Percentiles rank a stretch among this genome's conserved stretches.
Conservation (phyloP, 345 rosid species). For the Raphanus sativus region DNA sequence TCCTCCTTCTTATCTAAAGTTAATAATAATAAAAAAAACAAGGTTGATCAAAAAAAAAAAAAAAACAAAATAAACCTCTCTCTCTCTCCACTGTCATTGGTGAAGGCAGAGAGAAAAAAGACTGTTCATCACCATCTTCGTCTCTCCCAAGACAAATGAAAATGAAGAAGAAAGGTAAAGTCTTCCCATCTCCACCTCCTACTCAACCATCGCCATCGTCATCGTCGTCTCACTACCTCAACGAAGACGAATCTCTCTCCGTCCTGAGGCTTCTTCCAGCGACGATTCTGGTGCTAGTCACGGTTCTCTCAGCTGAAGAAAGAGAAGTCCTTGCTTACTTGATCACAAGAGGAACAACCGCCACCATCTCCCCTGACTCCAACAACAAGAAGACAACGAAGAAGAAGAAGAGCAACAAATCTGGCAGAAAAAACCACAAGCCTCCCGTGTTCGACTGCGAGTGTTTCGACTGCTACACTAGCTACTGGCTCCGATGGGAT, state of each 20-base stretch:
- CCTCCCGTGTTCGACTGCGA: constrained; percentile 66
- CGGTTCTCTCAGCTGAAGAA: constrained; percentile 67
- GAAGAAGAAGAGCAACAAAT: constrained; percentile 30
- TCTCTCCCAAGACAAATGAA: constrained; percentile 46
- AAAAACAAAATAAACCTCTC: constrained; percentile 1
- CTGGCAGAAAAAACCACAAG: constrained; percentile 34
- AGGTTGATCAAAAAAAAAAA: too few species aligned
- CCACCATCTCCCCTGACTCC: constrained; percentile 18
- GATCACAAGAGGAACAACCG: constrained; percentile 46
- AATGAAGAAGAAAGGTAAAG: constrained; percentile 87
- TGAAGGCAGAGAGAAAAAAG: constrained; percentile 8
- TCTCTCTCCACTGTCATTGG: constrained; percentile 29
- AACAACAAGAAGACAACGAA: constrained; percentile 14
- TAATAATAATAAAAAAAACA: not conserved
- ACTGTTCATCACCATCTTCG: constrained; percentile 25
- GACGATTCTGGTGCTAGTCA: constrained; percentile 63
- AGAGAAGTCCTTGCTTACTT: constrained; percentile 88
- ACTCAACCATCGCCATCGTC: constrained; percentile 17
- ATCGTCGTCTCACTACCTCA: constrained; percentile 8
- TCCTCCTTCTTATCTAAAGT: constrained; percentile 12
- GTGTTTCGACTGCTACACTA: constrained; percentile 85
- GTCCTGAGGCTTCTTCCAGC: constrained; percentile 69
- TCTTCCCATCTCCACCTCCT: constrained; percentile 59
- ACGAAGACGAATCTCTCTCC: constrained; percentile 48
- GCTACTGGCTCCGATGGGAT: constrained; percentile 92